Evolutionary conservation across 495 filamentous ascomycete species (phyloP).

Genomic region (Penicillium longicatenatum): DNA sequence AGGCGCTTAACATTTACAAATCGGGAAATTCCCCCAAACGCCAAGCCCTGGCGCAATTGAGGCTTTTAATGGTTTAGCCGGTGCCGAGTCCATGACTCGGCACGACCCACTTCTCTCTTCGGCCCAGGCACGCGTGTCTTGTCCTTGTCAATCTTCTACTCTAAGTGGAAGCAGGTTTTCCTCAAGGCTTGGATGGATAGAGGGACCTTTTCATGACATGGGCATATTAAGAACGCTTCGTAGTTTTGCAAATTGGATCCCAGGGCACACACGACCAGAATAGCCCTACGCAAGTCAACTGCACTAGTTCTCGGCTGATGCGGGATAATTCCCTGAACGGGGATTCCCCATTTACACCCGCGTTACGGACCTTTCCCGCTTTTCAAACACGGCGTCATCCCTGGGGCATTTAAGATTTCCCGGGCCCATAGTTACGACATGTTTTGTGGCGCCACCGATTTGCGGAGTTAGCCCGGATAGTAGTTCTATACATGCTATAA

Average conservation of each 20-base stretch:
- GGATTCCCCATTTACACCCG: conserved; percentile 10
- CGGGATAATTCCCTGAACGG: background rate
- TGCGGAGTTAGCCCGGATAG: background rate
- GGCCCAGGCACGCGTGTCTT: conserved; percentile 3
- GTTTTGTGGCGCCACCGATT: conserved; percentile 21
- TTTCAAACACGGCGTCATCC: conserved; percentile 6
- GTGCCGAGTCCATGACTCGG: conserved; percentile 4
- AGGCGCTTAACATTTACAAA: conserved; percentile 16
- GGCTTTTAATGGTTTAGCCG: conserved; percentile 18
- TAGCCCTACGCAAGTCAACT: background rate
- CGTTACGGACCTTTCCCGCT: conserved; percentile 12
- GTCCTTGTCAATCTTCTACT: conserved; percentile 1
- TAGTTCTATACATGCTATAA: conserved; percentile 13
- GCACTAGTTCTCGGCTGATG: background rate
- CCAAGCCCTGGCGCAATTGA: conserved; percentile 1
- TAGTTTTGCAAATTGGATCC: background rate
- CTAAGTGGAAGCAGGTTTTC: background rate
- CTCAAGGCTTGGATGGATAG: background rate
- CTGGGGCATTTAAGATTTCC: conserved; percentile 19
- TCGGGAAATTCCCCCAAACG: conserved; percentile 8
- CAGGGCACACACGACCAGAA: background rate
- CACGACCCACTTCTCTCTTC: conserved; percentile 12
- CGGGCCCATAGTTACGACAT: conserved; percentile 8
- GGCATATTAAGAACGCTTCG: too few species aligned
- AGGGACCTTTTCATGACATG: background rate